A percentile compares a stretch with the other conserved stretches of the same genome.
phyloP scores from a whole-genome alignment of 2,329 filamentous ascomycete genomes.

The Venturia carpophila region DNA sequence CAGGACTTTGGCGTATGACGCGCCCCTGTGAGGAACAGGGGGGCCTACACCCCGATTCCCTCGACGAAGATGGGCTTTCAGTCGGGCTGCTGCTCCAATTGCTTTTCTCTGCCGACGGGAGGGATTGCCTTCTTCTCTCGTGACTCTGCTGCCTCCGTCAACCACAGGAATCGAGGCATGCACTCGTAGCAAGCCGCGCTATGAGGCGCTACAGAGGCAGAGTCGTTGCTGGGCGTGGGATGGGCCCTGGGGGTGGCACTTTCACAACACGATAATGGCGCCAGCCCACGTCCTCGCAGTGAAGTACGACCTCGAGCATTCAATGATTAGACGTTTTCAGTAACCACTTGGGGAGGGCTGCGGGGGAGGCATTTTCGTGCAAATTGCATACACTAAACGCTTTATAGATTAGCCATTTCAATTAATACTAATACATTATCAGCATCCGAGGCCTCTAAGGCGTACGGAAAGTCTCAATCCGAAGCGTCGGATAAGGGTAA shows the following conservation, averaged over 20 bases:
- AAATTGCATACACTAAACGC: too few species aligned
- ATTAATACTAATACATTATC: too few species aligned
- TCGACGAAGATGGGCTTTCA: neutral
- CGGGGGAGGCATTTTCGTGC: too few species aligned
- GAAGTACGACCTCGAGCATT: neutral
- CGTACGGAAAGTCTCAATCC: too few species aligned
- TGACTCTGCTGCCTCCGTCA: neutral
- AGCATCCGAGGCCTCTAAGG: too few species aligned
- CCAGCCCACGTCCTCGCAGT: neutral
- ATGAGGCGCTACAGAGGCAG: neutral
- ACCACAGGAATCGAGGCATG: neutral
- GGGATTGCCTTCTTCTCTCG: neutral
- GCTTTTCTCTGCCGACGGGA: neutral
- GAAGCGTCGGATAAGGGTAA: too few species aligned
- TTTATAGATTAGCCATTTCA: too few species aligned
- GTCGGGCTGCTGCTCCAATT: neutral
- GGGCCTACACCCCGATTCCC: neutral
- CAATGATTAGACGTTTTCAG: too few species aligned
- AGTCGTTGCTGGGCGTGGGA: conserved; percentile 10
- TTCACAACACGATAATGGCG: neutral
- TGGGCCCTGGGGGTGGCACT: neutral
- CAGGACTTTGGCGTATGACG: conserved; percentile 10
- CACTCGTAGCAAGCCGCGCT: conserved; percentile 4
- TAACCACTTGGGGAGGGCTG: too few species aligned
- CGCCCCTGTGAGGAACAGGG: neutral